These are phyloP conservation scores for Aphanoascus verrucosus DNA, from an alignment of 2,329 filamentous ascomycete genomes.

Conservation along the genomic window DNA sequence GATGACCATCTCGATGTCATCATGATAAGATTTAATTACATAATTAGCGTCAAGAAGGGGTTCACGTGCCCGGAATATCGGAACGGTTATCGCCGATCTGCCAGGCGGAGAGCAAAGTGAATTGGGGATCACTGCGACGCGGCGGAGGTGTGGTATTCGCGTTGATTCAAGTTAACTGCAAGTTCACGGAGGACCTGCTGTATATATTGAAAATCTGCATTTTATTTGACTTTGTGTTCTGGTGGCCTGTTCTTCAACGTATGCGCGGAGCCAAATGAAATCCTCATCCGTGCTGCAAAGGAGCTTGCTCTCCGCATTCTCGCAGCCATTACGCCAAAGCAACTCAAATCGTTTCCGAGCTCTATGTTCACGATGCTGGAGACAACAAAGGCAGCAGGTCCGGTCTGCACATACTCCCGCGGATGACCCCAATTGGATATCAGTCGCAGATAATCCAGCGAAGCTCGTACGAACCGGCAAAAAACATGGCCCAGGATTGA, in stretches of 20 bases:
- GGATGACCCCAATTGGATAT: slow-evolving; percentile 70
- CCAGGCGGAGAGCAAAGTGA: no score
- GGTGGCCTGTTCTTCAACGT: neutral
- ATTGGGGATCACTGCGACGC: no score
- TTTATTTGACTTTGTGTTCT: neutral
- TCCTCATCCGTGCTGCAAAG: slow-evolving; percentile 1
- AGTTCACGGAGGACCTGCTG: no score
- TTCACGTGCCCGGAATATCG: no score
- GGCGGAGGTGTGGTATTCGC: no score
- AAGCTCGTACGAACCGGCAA: slow-evolving; percentile 64
- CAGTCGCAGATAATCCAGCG: slow-evolving; percentile 76
- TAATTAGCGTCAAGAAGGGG: no score
- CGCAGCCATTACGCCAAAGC: neutral
- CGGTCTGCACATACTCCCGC: slow-evolving; percentile 42
- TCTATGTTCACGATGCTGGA: slow-evolving; percentile 29
- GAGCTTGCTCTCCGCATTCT: slow-evolving; percentile 3
- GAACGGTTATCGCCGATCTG: no score
- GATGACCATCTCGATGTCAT: neutral
- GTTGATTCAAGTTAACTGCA: no score
- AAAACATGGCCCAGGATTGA: slow-evolving; percentile 67
- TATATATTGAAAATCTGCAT: neutral
- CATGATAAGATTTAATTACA: neutral
- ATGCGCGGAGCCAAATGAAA: neutral
- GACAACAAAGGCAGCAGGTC: slow-evolving; percentile 27
- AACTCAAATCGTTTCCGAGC: slow-evolving; percentile 18